Base-by-base conservation (phyloP, 2,329 filamentous ascomycete species). In the Leptosphaerulina australis region DNA sequence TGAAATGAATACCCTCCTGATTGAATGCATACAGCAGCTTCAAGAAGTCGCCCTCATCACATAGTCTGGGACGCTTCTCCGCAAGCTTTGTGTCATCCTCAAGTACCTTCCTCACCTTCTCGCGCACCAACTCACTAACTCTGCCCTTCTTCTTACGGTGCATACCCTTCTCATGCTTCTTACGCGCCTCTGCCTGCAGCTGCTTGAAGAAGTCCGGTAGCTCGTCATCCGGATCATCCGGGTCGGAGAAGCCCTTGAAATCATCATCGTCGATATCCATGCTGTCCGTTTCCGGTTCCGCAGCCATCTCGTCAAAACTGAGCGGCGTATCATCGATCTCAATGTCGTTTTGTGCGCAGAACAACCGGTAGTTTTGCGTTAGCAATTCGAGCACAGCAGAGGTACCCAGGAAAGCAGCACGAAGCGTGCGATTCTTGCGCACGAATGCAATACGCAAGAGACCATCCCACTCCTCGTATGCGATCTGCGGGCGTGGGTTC, bases 401-500 rank as follows among this genome's bases (percentile, higher is more conserved):
- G 11, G 88, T 91, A 12, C 88, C 88, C 41, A 95, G 78, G 76
- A 91, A 96, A 54, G 85, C 88, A 4, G 90, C 88, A 29, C 91
- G 81, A 44, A 97, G 77, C 1, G 91, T 96, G 73, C 92, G 91
- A 75, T 97, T 97, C 77, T 96, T 94, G 61, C 94, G 81, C 43
- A 88, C 86, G 62, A 96, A 96, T 54, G 86, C 85, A 30, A 96
- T 85, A 40, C 90, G 80, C 55, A 97, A 74, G 69, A 97, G 80
- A 8, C 93, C 92, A 68, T 97, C 93, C 87, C 92, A 97, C 73
- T 97, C 94, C 44, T 95, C 91, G 75, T 93, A 97, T 69, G 86
- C 90, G 58, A 97, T 92, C 62, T 91, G 87, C 44, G 93, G 93
- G 28, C 91, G 79, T 9, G 91, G 91, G 28, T 83, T 81, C 77